Evolutionary conservation across 768 basidiomycete species (phyloP).

Genomic region (Tremella yokohamensis): DNA sequence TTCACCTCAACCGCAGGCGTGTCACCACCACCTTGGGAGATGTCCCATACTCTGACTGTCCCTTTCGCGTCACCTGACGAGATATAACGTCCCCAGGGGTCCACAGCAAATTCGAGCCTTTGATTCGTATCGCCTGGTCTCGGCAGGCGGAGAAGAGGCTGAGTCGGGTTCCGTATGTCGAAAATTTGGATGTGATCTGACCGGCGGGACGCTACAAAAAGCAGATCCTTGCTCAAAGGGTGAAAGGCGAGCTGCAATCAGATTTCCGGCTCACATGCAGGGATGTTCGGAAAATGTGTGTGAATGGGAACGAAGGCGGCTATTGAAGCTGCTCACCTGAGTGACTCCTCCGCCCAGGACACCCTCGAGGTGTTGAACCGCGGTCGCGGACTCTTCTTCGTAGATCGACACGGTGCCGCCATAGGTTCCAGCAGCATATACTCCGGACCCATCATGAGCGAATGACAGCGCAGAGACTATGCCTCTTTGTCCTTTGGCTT

Average conservation of each 20-base stretch:
- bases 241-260: constrained; percentile 67
- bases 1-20: constrained; percentile 54
- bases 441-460: constrained; percentile 60
- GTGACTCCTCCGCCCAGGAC: constrained; percentile 50
- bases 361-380: constrained; percentile 65
- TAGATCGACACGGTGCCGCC: constrained; percentile 51
- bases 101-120: constrained; percentile 71
- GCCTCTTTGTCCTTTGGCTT: constrained; percentile 80
- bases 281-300: constrained; percentile 51
- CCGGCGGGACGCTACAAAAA: constrained; percentile 77
- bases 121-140: constrained; percentile 64
- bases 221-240: constrained; percentile 63
- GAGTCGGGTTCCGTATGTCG: constrained; percentile 66
- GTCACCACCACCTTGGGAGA: constrained; percentile 34
- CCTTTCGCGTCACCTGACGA: constrained; percentile 69
- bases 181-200: constrained; percentile 65
- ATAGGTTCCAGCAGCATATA: constrained; percentile 78
- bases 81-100: constrained; percentile 63
- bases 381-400: constrained; percentile 58
- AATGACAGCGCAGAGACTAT: constrained; percentile 83
- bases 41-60: constrained; percentile 60
- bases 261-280: constrained; percentile 10
- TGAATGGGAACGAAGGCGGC: background rate
- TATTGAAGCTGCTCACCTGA: constrained; percentile 49
- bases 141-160: constrained; percentile 53